Evolutionary conservation across 805 yeast species (phyloP), one percentile per base, ranked within the genome.

Genomic region (Pichia nakasei): DNA sequence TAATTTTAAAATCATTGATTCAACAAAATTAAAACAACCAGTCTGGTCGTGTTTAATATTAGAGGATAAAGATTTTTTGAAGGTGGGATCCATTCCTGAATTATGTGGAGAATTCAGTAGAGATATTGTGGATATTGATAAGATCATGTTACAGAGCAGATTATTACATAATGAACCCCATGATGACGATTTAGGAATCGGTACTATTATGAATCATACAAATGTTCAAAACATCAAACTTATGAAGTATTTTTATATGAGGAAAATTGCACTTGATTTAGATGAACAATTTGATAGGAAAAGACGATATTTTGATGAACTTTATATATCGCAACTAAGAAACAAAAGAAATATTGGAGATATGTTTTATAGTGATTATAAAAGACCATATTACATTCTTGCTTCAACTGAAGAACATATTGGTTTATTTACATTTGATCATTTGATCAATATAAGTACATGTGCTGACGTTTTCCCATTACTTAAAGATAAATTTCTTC

Each of bases 61-160:
- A 1, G 57, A 60, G 19, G 56, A 64, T 1, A 50, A 50, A 5
- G 65, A 57, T 43, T 80, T 81, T 61, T 65, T 68, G 44, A 60
- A 62, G n/a, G 85, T 80, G 6, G 56, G 61, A 32, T 66, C 74
- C 5, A 47, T 78, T 2, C 54, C 61, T n/a, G 70, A 70, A 12
- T 61, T 77, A 41, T 63, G 69, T 2, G 82, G 82, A 2, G 75
- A 78, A 20, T 11, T 38, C 51, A 55, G 47, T 44, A 64, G 1
- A 58, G 64, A 41, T 18, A 29, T 15, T 4, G n/a, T 9, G 1
- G 35, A 35, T 21, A 8, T 41, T 8, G n/a, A 41, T 31, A 17
- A 27, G 15, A 27, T 41, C 4, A 27, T 35, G 13, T 18, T 37
- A 12, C 44, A 72, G 47, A 72, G 78, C 27, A 27, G n/a, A 11